Evolutionary conservation across 2,329 filamentous ascomycete genomes (phyloP).

Genomic region (Xylariaceae sp.): DNA sequence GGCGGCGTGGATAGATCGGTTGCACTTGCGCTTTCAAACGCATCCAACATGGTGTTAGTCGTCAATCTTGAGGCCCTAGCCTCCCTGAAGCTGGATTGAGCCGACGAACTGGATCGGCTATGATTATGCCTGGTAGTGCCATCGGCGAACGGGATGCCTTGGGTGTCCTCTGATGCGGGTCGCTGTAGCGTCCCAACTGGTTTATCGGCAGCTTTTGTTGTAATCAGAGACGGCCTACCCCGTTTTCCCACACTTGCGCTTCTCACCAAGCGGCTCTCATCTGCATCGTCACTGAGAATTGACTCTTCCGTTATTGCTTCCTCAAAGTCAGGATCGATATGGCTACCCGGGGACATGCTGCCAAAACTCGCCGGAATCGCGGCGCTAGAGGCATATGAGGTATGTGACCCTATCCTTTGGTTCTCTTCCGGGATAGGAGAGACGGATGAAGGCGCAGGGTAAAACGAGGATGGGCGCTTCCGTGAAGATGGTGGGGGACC

Average conservation of each 20-base stretch:
- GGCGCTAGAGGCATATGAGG: constrained; percentile 67
- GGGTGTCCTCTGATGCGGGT: constrained; percentile 38
- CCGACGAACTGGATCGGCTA: constrained; percentile 45
- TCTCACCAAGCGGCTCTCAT: constrained; percentile 56
- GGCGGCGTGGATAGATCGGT: constrained; percentile 37
- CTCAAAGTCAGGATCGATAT: constrained; percentile 48
- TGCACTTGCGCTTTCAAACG: constrained; percentile 47
- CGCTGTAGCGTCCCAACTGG: constrained; percentile 29
- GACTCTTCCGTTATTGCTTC: constrained; percentile 47
- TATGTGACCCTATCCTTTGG: constrained; percentile 52
- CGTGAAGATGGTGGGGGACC: constrained; percentile 59
- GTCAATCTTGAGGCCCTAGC: constrained; percentile 34
- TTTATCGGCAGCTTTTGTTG: constrained; percentile 36
- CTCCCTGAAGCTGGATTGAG: constrained; percentile 33
- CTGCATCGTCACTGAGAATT: constrained; percentile 44
- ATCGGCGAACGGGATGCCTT: constrained; percentile 38
- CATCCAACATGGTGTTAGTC: constrained; percentile 47
- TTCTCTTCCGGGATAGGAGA: constrained; percentile 74
- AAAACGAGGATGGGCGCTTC: constrained; percentile 59
- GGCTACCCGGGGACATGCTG: constrained; percentile 45
- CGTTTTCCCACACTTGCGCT: constrained; percentile 60
- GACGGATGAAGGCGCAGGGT: constrained; percentile 63
- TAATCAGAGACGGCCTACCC: constrained; percentile 54
- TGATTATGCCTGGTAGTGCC: constrained; percentile 48
- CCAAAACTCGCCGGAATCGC: constrained; percentile 68